phyloP scores from a whole-genome alignment of 495 filamentous ascomycete genomes.

The Penicillium turbatum region DNA sequence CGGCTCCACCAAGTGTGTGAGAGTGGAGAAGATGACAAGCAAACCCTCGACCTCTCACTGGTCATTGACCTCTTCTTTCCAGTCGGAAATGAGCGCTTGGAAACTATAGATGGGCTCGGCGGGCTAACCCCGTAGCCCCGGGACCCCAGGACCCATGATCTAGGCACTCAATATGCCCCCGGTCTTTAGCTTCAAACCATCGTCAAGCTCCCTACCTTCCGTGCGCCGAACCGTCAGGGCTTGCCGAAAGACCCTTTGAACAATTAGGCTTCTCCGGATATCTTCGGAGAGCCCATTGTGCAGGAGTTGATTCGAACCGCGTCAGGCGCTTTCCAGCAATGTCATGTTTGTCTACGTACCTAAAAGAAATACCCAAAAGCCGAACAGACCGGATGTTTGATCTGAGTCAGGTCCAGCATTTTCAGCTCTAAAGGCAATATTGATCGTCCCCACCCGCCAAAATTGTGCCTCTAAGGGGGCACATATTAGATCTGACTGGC shows the following conservation, averaged over 20 bases:
- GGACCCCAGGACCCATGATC: conserved; percentile 12
- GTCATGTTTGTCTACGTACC: neutral
- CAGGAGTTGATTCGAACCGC: neutral
- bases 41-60: neutral
- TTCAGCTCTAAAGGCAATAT: neutral
- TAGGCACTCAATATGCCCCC: conserved; percentile 16
- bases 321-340: neutral
- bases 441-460: conserved; percentile 5
- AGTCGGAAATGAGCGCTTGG: neutral
- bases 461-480: neutral
- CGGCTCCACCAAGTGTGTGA: neutral
- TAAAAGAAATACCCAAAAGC: neutral
- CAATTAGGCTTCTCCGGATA: neutral
- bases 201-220: conserved; percentile 24
- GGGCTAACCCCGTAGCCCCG: neutral
- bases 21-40: conserved; percentile 2
- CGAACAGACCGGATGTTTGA: conserved; percentile 7
- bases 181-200: conserved; percentile 16
- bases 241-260: neutral
- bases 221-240: conserved; percentile 19
- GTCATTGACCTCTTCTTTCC: neutral
- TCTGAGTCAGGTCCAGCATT: conserved; percentile 5
- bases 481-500: conserved; percentile 23
- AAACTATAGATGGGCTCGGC: neutral
- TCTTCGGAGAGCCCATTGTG: neutral